Conservation (phyloP, 495 filamentous ascomycete species). For the Penicillium soppii region DNA sequence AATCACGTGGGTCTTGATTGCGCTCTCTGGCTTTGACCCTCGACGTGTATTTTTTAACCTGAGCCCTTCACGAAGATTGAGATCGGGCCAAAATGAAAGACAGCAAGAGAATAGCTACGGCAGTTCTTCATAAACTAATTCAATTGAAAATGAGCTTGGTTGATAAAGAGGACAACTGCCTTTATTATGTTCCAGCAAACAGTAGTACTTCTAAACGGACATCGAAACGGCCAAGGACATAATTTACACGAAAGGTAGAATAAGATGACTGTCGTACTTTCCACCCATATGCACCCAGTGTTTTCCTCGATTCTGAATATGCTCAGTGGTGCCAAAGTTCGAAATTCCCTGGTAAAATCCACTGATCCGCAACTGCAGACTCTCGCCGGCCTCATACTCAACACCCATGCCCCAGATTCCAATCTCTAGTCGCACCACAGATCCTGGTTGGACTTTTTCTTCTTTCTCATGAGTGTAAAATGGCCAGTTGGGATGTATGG, state of each 20-base stretch:
- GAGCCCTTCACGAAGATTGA: no score
- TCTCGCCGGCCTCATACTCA: slow-evolving; percentile 13
- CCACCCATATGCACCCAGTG: slow-evolving; percentile 15
- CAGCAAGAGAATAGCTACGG: no score
- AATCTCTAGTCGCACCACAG: slow-evolving; percentile 16
- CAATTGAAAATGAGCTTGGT: no score
- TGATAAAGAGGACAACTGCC: no score
- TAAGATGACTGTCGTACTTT: slow-evolving; percentile 10
- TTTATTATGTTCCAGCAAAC: no score
- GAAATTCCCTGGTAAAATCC: slow-evolving; percentile 11
- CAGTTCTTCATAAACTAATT: no score
- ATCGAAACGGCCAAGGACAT: no score
- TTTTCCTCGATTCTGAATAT: slow-evolving; percentile 1
- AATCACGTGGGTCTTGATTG: no score
- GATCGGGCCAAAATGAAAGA: no score
- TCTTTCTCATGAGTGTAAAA: slow-evolving; percentile 12
- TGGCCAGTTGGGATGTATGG: slow-evolving; percentile 18
- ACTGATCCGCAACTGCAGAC: slow-evolving; percentile 7
- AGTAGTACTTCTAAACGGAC: no score
- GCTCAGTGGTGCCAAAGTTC: slow-evolving; percentile 11
- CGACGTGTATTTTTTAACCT: no score
- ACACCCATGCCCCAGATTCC: slow-evolving; percentile 20
- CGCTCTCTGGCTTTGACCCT: no score
- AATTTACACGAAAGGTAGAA: slow-evolving; percentile 5
- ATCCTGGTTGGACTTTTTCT: slow-evolving; percentile 8